These are phyloP conservation scores for Rubroshorea leprosula DNA, from an alignment of 345 rosid species.

Conservation along the genomic window DNA sequence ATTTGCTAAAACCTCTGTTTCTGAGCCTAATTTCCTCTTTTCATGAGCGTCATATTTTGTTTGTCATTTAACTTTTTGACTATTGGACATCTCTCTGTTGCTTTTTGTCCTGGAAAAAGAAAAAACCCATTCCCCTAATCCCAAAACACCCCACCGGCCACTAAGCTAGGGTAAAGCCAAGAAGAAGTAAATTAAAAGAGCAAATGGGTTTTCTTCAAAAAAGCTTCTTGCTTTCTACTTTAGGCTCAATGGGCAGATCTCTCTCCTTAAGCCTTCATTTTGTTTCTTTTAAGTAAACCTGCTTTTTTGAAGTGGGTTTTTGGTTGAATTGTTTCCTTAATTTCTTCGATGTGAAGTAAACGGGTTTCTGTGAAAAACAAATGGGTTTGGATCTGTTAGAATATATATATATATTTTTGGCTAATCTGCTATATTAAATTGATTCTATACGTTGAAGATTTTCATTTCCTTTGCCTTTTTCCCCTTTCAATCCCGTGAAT, in stretches of 20 bases:
- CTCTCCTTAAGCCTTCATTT: constrained; percentile 14
- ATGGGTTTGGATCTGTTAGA: neutral
- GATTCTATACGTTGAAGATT: neutral
- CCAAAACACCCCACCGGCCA: neutral
- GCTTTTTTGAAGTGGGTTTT: constrained; percentile 9
- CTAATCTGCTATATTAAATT: neutral
- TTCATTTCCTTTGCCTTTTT: constrained; percentile 1
- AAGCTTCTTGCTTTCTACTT: constrained; percentile 17
- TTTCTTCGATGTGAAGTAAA: neutral
- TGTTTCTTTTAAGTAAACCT: constrained; percentile 2
- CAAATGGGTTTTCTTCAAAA: constrained; percentile 9
- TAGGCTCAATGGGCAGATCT: constrained; percentile 20
- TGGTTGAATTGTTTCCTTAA: neutral
- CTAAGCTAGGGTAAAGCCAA: neutral
- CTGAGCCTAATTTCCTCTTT: neutral
- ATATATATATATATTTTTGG: neutral
- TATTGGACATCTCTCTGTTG: neutral
- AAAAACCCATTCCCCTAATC: constrained; percentile 11
- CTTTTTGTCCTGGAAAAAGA: neutral
- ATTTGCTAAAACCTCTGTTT: neutral
- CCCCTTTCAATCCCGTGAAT: constrained; percentile 6
- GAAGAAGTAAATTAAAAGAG: neutral
- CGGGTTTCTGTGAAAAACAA: neutral
- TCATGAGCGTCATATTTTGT: too few species aligned
- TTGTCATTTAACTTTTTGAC: neutral